These are phyloP conservation scores for Iris macrosiphon DNA, from an alignment of 106 monocot genomes.

Conservation along the genomic window DNA sequence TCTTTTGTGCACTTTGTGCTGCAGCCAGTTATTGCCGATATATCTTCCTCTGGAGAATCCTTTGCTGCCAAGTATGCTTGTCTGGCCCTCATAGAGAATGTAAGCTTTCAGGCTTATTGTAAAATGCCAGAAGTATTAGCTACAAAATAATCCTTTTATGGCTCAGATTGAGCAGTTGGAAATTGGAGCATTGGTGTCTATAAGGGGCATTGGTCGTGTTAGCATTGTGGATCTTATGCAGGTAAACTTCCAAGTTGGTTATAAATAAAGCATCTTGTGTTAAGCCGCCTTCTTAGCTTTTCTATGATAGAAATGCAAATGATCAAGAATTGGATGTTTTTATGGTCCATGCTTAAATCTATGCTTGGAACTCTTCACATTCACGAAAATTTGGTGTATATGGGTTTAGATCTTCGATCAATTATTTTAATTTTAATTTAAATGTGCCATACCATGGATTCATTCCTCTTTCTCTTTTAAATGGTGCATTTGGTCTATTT, in stretches of 20 bases:
- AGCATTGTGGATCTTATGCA: conserved; percentile 38
- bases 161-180: conserved; percentile 40
- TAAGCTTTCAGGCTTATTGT: conserved; percentile 22
- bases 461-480: too few relatives aligned
- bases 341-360: too few relatives aligned
- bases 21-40: conserved; percentile 32
- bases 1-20: conserved; percentile 66
- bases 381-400: too few relatives aligned
- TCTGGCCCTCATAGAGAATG: conserved; percentile 59
- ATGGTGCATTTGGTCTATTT: too few relatives aligned
- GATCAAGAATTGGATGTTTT: too few relatives aligned
- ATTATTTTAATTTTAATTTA: too few relatives aligned
- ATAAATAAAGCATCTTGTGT: too few relatives aligned
- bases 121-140: neutral
- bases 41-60: conserved; percentile 31
- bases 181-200: conserved; percentile 66
- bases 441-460: too few relatives aligned
- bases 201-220: conserved; percentile 64
- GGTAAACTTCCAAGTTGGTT: conserved; percentile 13
- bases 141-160: conserved; percentile 11
- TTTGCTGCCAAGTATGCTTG: conserved; percentile 63
- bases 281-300: too few relatives aligned
- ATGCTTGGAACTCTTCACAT: too few relatives aligned
- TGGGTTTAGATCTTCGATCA: too few relatives aligned
- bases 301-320: too few relatives aligned